These are phyloP conservation scores for Arthrinium phaeospermum DNA, from an alignment of 2,329 filamentous ascomycete genomes.

Conservation along the genomic window DNA sequence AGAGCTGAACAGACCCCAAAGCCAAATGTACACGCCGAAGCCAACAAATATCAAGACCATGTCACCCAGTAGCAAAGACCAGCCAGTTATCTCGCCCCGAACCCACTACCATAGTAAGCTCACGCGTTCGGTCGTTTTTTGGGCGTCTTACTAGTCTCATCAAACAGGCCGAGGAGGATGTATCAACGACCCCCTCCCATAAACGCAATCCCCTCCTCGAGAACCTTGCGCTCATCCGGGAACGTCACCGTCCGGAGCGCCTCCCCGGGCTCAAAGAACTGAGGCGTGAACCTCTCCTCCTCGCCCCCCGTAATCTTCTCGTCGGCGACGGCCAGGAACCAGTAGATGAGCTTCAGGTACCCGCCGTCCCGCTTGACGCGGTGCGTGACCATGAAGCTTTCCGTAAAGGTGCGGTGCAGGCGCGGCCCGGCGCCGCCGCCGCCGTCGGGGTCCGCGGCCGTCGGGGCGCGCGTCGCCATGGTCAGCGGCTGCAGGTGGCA, in stretches of 20 bases:
- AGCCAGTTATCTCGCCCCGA: no score
- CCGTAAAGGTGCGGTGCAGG: background rate
- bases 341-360: background rate
- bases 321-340: background rate
- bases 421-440: background rate
- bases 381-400: background rate
- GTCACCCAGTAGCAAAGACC: no score
- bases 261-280: background rate
- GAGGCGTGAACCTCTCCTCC: background rate
- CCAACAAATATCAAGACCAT: no score
- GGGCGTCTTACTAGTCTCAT: no score
- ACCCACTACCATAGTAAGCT: no score
- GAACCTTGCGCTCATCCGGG: background rate
- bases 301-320: background rate
- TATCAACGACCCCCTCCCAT: background rate
- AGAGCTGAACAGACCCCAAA: no score
- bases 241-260: background rate
- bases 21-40: no score
- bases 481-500: slow-evolving; percentile 47
- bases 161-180: no score
- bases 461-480: slow-evolving; percentile 45
- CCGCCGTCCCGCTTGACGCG: background rate
- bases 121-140: no score
- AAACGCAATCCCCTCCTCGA: background rate
- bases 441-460: background rate